These are phyloP conservation scores for Debaryomyces fabryi DNA, from an alignment of 1,139 yeast species.

Conservation along the genomic window DNA sequence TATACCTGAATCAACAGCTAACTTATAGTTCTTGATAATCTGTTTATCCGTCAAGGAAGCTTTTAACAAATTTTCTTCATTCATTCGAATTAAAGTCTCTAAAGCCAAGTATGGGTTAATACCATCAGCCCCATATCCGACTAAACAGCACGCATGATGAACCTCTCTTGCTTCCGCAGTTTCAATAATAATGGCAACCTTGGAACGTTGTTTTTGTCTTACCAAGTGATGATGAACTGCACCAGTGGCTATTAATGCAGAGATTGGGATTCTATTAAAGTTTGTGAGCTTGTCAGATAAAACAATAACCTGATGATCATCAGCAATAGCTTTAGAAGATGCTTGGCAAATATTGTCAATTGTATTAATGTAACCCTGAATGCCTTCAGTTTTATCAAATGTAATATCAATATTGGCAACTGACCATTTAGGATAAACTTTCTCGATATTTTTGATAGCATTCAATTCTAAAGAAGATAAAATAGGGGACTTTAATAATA, in stretches of 20 bases:
- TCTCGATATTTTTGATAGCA: conserved; percentile 71
- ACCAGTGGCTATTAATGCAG: conserved; percentile 93
- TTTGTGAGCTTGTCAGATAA: conserved; percentile 71
- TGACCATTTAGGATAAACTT: conserved; percentile 85
- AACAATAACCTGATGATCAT: conserved; percentile 71
- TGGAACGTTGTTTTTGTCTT: conserved; percentile 93
- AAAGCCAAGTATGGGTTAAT: conserved; percentile 91
- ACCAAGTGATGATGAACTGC: conserved; percentile 97
- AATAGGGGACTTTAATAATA: conserved; percentile 81
- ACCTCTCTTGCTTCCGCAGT: conserved; percentile 98
- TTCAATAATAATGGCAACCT: conserved; percentile 88
- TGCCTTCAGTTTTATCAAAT: conserved; percentile 80
- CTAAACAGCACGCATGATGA: conserved; percentile 90
- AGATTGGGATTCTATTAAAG: conserved; percentile 70
- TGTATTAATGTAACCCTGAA: conserved; percentile 81
- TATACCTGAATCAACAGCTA: conserved; percentile 86
- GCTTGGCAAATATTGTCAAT: conserved; percentile 86
- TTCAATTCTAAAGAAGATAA: conserved; percentile 71
- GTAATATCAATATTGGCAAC: conserved; percentile 84
- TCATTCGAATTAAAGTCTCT: conserved; percentile 86
- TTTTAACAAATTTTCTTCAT: conserved; percentile 74
- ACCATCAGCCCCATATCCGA: conserved; percentile 98
- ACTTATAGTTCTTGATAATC: conserved; percentile 75
- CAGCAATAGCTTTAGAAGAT: conserved; percentile 83
- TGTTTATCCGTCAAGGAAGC: conserved; percentile 56